Evolutionary conservation across 495 filamentous ascomycete genomes (phyloP), one percentile per base, ranked within the genome.

Genomic region (Arthonia radiata): DNA sequence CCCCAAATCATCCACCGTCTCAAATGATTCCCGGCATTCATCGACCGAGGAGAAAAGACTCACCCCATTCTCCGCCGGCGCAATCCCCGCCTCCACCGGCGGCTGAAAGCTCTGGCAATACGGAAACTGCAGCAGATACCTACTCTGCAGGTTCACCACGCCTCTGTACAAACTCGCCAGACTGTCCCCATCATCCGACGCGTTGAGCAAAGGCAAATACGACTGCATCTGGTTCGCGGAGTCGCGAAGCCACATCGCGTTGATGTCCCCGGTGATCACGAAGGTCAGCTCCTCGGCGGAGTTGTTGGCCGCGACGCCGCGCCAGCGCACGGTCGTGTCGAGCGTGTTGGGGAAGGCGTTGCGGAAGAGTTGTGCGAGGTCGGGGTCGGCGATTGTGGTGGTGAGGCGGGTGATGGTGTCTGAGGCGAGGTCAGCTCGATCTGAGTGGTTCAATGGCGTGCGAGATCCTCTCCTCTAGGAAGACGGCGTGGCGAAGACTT

Each of bases 171-270:
- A 49, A 18, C 52, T 51, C 6, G 67, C 66, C 13, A 76, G 37
- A 1, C 54, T 59, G 29, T 66, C 43, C 8, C 46, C 37, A 4
- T 52, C 45, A 6, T 22, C 19, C 6, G 50, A 61, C 7, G 60
- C 46, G 31, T 61, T 55, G 13, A 71, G 40, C 4, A 72, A 40
- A 0, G 61, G 48, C 17, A 64, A 53, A 41, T 74, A 76, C 17
- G 57, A 60, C 30, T 67, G 59, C 37, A 76, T 45, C 39, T 74
- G 68, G 39, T 72, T 73, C 17, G 67, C 58, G 15, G 57, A 65
- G 38, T 73, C 70, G 15, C 69, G 55, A 24, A 76, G 49, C 69
- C 70, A 74, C 66, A 73, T 71, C 26, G 68, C 65, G 33, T 70
- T 59, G 43, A 67, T 67, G 37, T 69, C 63, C 15, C 65, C 64